These are phyloP conservation scores for Penicillium sp. DNA, from an alignment of 2,329 filamentous ascomycete genomes.

Conservation along the genomic window DNA sequence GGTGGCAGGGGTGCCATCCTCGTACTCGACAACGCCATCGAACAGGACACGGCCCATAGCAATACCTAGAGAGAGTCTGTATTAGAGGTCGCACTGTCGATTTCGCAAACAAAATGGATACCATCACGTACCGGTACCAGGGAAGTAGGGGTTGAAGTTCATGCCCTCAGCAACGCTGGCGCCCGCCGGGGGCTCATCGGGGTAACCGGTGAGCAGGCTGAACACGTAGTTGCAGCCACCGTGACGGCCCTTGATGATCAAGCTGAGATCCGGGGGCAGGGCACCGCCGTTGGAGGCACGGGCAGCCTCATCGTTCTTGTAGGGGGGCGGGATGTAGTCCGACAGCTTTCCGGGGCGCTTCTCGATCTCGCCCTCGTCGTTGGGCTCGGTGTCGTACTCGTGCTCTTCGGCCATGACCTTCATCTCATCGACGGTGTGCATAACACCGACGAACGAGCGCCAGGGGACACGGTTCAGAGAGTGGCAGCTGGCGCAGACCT, in stretches of 20 bases:
- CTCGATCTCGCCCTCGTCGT: conserved; percentile 96
- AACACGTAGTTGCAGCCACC: conserved; percentile 99
- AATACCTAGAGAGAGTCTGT: conserved; percentile 52
- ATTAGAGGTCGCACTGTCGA: conserved; percentile 12
- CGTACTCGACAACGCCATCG: conserved; percentile 96
- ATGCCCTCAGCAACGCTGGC: conserved; percentile 79
- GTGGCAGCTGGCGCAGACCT: conserved; percentile 97
- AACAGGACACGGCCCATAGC: conserved; percentile 98
- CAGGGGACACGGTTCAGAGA: conserved; percentile 92
- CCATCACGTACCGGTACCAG: conserved; percentile 67
- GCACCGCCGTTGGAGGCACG: conserved; percentile 98
- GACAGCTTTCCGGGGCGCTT: conserved; percentile 98
- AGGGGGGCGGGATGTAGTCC: conserved; percentile 89
- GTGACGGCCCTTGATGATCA: conserved; percentile 97
- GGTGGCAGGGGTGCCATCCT: conserved; percentile 88
- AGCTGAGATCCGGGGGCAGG: conserved; percentile 90
- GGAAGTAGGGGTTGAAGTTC: conserved; percentile 99
- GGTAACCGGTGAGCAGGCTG: conserved; percentile 92
- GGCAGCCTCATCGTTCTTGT: conserved; percentile 98
- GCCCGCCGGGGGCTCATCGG: conserved; percentile 89
- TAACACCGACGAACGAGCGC: conserved; percentile 80
- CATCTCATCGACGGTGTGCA: conserved; percentile 96
- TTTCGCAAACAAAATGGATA: background rate
- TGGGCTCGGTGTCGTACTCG: conserved; percentile 97
- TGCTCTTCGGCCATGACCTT: conserved; percentile 96